Base-by-base conservation (phyloP, 2,329 filamentous ascomycete species). In the Diaporthe ampelina region DNA sequence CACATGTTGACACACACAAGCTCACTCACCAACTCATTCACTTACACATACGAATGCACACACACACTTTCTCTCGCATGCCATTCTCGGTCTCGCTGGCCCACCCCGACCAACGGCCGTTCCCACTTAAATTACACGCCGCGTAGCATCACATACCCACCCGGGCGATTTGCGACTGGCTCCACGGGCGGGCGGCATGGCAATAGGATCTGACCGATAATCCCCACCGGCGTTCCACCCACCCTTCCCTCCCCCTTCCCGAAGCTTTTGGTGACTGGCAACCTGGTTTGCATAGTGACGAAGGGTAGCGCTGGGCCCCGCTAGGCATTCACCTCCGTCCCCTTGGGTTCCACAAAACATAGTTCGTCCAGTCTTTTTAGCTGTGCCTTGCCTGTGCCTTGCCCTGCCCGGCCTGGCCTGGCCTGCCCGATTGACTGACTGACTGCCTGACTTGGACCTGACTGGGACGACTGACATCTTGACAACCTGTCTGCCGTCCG, bases 261-360 rank as follows among this genome's bases (percentile, higher is more conserved):
- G 45, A 67, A 67, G 63, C 45, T 67, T 67, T 59, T 67, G 45
- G 45, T 67, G 45, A 67, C 45, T 67, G 63, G 63, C 63, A 67
- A 40, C 63, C 21, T 13, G 21, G 37, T 40, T 40, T 9, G 15
- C 29, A 37, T 17, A 37, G 40, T 48, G 21, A 48, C 3, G 29
- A 32, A 32, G 63, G 63, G 45, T 52, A 54, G 63, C 45, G 63
- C 45, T 67, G 29, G 63, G 13, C 63, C 45, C n/a, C 32, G 29
- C 63, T 67, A 35, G 63, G 63, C 45, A 67, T 35, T 52, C 63
- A 37, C 63, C 45, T 52, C 63, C 63, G 45, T 52, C 29, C 21
- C 29, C 17, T 52, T 40, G 37, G 11, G 61, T 32, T 52, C 63
- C 63, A 67, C 63, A 67, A 67, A 67, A 67, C 45, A 52, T 50